Evolutionary conservation across 116 monocot genomes (phyloP).

Genomic region (Papilionanthe hybrid): DNA sequence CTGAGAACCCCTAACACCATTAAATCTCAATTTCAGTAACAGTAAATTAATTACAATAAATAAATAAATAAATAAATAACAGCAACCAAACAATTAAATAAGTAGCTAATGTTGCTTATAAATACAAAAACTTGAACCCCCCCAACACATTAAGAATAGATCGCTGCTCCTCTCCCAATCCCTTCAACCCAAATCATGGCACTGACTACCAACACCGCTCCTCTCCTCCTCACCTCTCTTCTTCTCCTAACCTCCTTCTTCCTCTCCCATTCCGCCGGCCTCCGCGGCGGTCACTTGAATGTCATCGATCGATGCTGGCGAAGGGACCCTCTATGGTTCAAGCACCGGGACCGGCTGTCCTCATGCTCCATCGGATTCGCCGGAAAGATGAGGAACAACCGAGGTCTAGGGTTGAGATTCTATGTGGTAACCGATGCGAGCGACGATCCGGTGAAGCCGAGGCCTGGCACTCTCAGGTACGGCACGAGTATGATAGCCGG

Average conservation of each 20-base stretch:
- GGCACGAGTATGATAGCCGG: conserved; percentile 42
- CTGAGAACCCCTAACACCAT: too few relatives aligned
- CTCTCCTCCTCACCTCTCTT: conserved; percentile 20
- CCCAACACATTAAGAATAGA: not conserved
- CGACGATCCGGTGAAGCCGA: conserved; percentile 54
- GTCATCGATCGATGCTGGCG: conserved; percentile 74
- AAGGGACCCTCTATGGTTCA: conserved; percentile 30
- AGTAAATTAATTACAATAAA: not conserved
- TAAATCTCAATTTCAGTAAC: not conserved
- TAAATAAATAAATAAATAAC: not conserved
- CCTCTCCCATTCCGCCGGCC: not conserved
- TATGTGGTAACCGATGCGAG: conserved; percentile 63
- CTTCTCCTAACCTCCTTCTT: conserved; percentile 7
- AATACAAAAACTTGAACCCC: not conserved
- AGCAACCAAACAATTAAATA: not conserved
- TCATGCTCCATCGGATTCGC: conserved; percentile 64
- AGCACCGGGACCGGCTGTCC: conserved; percentile 50
- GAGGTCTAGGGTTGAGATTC: conserved; percentile 23
- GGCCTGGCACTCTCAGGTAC: conserved; percentile 56
- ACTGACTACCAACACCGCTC: not conserved
- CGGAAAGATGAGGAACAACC: conserved; percentile 66
- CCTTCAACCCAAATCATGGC: not conserved
- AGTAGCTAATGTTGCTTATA: not conserved
- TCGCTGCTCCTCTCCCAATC: not conserved
- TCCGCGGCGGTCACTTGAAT: conserved; percentile 23